phyloP scores from a whole-genome alignment of 257 asterid genomes.

The Rhazya stricta region DNA sequence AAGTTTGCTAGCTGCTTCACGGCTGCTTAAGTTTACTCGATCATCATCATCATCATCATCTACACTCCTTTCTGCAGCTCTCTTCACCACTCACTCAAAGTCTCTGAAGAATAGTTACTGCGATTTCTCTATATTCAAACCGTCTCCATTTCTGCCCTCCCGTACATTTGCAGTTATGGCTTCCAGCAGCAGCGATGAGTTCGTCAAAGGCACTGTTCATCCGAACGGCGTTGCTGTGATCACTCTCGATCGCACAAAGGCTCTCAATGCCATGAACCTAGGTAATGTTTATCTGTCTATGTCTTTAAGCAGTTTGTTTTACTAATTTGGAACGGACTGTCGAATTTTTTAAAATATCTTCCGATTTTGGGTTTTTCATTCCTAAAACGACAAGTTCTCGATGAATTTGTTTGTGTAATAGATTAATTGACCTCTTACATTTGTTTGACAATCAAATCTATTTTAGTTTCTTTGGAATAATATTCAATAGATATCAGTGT shows the following conservation, averaged over 20 bases:
- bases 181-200: conserved; percentile 49
- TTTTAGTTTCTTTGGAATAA: not conserved
- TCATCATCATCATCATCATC: not conserved
- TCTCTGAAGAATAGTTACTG: not conserved
- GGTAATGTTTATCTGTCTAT: conserved; percentile 31
- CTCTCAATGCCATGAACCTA: conserved; percentile 90
- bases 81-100: conserved; percentile 5
- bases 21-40: conserved; percentile 9
- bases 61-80: not conserved
- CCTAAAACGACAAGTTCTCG: not conserved
- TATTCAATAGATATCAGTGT: not conserved
- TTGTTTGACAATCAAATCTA: not conserved
- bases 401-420: not conserved
- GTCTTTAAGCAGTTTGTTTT: not conserved
- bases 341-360: not conserved
- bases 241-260: conserved; percentile 96
- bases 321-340: not conserved
- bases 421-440: not conserved
- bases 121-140: not conserved
- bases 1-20: conserved; percentile 6
- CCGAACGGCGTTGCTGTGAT: conserved; percentile 78
- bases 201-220: conserved; percentile 67
- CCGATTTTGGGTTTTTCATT: not conserved
- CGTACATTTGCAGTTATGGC: conserved; percentile 53
- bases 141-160: conserved; percentile 14